A percentile compares a stretch with the other conserved stretches of the same genome.
Evolutionary conservation across 2,329 filamentous ascomycete species (phyloP).

Genomic region (Diaporthe sp.): DNA sequence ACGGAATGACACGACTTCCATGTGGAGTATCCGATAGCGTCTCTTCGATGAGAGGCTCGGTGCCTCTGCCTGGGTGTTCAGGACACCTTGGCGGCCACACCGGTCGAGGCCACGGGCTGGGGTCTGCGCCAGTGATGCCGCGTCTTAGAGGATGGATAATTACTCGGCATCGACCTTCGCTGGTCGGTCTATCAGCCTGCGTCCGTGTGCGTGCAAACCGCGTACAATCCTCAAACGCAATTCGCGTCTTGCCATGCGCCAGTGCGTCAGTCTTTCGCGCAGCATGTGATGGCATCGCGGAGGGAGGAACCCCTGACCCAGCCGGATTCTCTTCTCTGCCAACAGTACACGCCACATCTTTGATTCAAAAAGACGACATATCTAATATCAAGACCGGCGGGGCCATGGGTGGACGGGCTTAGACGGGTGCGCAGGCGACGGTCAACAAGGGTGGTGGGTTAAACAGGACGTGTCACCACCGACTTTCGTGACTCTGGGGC

Average conservation of each 20-base stretch:
- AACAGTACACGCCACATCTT: conserved; percentile 29
- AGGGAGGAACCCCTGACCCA: not conserved
- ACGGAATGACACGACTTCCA: not conserved
- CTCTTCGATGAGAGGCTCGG: not conserved
- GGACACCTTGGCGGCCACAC: not conserved
- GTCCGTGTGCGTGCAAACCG: not conserved
- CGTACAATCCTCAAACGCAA: not conserved
- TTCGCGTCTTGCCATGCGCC: not conserved
- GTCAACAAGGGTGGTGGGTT: conserved; percentile 3
- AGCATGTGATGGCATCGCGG: conserved; percentile 6
- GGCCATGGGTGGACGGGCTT: not conserved
- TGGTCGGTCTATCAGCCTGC: not conserved
- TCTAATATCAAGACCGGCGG: conserved; percentile 30
- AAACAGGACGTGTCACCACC: conserved; percentile 3
- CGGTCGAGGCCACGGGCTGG: not conserved
- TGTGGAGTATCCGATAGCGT: not conserved
- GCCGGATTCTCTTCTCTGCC: conserved; percentile 9
- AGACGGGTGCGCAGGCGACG: conserved; percentile 15
- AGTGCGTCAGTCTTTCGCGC: not conserved
- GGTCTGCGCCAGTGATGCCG: not conserved
- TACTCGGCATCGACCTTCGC: conserved; percentile 1
- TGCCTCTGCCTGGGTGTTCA: not conserved
- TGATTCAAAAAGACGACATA: conserved; percentile 30
- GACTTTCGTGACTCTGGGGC: not conserved
- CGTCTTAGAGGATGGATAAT: not conserved